phyloP scores from a whole-genome alignment of 208 protist species.

The Leishmania braziliensis region DNA sequence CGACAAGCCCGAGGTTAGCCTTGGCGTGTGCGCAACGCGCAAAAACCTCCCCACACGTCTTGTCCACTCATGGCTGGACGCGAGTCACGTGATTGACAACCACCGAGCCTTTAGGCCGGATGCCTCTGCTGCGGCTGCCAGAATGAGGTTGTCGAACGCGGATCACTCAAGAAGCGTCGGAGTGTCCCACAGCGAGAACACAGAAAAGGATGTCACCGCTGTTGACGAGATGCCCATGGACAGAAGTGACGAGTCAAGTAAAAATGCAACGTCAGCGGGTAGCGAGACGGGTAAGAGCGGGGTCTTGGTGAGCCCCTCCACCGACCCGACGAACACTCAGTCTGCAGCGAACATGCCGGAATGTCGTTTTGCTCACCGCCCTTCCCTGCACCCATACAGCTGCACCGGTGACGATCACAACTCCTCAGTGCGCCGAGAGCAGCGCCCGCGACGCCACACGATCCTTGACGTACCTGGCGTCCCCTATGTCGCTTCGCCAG shows the following conservation, averaged over 20 bases:
- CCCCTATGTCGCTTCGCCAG: slow-evolving; percentile 31
- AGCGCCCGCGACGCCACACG: slow-evolving; percentile 15
- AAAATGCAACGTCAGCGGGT: background rate
- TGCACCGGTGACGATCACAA: background rate
- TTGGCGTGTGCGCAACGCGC: slow-evolving; percentile 27
- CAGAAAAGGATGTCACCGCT: background rate
- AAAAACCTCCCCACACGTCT: slow-evolving; percentile 21
- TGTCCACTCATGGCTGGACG: slow-evolving; percentile 20
- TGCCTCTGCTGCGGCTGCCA: background rate
- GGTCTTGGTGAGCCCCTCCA: background rate
- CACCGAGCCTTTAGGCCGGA: background rate
- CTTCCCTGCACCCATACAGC: background rate
- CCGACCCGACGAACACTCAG: background rate
- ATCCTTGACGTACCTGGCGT: slow-evolving; percentile 29
- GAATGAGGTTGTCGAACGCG: background rate
- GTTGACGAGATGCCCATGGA: background rate
- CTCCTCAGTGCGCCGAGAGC: background rate
- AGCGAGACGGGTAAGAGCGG: background rate
- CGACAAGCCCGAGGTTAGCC: background rate
- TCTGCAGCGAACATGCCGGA: background rate
- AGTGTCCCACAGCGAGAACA: background rate
- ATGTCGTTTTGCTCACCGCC: slow-evolving; percentile 7
- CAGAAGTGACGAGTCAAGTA: background rate
- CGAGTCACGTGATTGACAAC: background rate
- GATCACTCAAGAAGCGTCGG: background rate